Evolutionary conservation across 1,284 basidiomycete genomes (phyloP).

Genomic region (Ganoderma multipileum): DNA sequence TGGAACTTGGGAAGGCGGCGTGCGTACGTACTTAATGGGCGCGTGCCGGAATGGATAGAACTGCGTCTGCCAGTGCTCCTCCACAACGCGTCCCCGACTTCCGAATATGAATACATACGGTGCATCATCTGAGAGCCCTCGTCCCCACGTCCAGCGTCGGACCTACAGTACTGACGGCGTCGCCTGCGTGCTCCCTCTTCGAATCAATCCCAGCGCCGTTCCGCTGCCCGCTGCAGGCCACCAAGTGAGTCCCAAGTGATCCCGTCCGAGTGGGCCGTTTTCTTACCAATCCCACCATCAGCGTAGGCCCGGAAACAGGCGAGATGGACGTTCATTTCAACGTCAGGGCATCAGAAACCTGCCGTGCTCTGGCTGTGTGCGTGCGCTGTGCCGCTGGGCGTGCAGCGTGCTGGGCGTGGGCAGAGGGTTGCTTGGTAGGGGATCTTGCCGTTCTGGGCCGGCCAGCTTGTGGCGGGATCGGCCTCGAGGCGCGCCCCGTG

Average conservation of each 20-base stretch:
- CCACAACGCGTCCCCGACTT: background rate
- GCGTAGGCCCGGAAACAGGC: constrained; percentile 25
- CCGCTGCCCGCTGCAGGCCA: background rate
- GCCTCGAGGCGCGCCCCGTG: constrained; percentile 34
- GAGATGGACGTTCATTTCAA: constrained; percentile 5
- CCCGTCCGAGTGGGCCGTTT: background rate
- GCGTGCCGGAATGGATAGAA: background rate
- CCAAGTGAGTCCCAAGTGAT: background rate
- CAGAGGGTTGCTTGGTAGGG: constrained; percentile 32
- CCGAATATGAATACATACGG: background rate
- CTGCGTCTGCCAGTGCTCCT: background rate
- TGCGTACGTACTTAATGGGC: background rate
- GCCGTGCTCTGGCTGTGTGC: background rate
- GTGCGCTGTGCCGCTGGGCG: constrained; percentile 11
- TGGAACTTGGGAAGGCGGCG: background rate
- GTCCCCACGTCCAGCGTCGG: background rate
- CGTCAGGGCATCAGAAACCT: background rate
- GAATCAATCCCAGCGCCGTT: background rate
- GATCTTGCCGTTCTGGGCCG: constrained; percentile 19
- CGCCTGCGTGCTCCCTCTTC: background rate
- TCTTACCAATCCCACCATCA: constrained; percentile 9
- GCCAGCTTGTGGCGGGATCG: constrained; percentile 29
- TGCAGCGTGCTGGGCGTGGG: constrained; percentile 29
- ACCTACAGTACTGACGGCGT: background rate
- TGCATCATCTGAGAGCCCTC: background rate